Evolutionary conservation across 1,284 basidiomycete species (phyloP).

Genomic region (Gomphus bonarii): DNA sequence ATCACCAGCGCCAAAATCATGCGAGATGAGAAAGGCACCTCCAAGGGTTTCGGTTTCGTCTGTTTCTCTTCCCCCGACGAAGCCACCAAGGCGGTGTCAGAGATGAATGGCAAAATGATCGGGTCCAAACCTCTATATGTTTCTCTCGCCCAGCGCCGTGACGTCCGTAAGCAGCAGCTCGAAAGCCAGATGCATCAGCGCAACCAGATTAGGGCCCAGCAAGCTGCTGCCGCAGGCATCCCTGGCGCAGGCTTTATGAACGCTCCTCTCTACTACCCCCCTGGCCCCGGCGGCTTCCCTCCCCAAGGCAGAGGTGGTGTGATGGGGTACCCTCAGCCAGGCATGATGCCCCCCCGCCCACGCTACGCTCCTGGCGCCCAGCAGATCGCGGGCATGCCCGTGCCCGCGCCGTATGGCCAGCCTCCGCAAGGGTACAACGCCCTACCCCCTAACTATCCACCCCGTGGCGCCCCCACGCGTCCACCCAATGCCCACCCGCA

Average conservation of each 20-base stretch:
- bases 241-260: constrained; percentile 72
- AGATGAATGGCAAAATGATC: constrained; percentile 99
- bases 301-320: constrained; percentile 71
- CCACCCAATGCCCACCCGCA: constrained; percentile 30
- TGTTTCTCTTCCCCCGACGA: constrained; percentile 99
- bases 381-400: constrained; percentile 61
- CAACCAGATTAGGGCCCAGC: constrained; percentile 91
- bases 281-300: constrained; percentile 72
- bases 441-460: constrained; percentile 39
- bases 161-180: constrained; percentile 96
- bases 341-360: constrained; percentile 81
- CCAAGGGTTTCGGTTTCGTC: constrained; percentile 98
- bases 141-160: constrained; percentile 96
- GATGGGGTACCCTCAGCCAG: constrained; percentile 73
- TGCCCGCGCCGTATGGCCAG: constrained; percentile 58
- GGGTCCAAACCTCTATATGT: constrained; percentile 98
- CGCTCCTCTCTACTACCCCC: constrained; percentile 82
- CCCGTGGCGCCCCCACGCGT: constrained; percentile 40
- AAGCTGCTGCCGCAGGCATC: constrained; percentile 79
- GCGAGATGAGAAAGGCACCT: constrained; percentile 88
- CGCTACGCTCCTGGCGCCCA: constrained; percentile 72
- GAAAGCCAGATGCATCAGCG: constrained; percentile 98
- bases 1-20: constrained; percentile 99
- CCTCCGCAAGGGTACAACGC: constrained; percentile 62
- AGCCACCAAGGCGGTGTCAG: constrained; percentile 97